A percentile compares a stretch with the other conserved stretches of the same genome.
phyloP scores from a whole-genome alignment of 768 basidiomycete genomes.

The Polyporus arcularius region DNA sequence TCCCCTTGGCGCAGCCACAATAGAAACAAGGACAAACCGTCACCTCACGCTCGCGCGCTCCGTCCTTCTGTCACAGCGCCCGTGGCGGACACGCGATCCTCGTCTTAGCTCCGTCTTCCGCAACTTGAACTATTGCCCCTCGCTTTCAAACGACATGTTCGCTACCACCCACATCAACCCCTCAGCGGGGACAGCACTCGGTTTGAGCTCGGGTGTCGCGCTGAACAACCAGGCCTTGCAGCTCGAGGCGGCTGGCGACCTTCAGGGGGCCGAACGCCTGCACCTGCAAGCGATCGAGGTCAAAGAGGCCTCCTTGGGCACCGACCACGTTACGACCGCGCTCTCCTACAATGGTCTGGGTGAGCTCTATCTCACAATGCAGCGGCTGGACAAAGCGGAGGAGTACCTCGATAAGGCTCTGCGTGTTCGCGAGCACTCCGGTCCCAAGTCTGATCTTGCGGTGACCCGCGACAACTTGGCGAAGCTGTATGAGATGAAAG shows the following conservation, averaged over 20 bases:
- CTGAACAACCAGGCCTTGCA: constrained; percentile 26
- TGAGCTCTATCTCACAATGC: constrained; percentile 38
- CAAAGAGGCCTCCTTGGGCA: constrained; percentile 29
- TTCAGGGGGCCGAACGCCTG: constrained; percentile 31
- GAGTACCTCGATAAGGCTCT: constrained; percentile 36
- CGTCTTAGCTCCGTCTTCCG: not conserved
- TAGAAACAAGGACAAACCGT: constrained; percentile 11
- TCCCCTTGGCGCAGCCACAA: constrained; percentile 17
- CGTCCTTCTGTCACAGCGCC: not conserved
- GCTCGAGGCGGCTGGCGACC: constrained; percentile 26
- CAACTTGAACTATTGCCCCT: not conserved
- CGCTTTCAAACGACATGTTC: not conserved
- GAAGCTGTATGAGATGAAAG: constrained; percentile 36
- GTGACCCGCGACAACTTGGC: constrained; percentile 41
- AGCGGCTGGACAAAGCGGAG: constrained; percentile 39
- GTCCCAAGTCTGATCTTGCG: constrained; percentile 34
- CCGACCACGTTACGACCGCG: constrained; percentile 24
- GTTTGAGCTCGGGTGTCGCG: constrained; percentile 16
- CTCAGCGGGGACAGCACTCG: constrained; percentile 1
- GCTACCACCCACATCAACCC: constrained; percentile 7
- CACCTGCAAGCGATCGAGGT: constrained; percentile 35
- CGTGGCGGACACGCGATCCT: too few species aligned
- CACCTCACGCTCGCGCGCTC: not conserved
- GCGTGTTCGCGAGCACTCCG: constrained; percentile 26
- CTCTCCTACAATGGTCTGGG: constrained; percentile 37